Evolutionary conservation across 2,329 filamentous ascomycete genomes (phyloP), one percentile per base, ranked within the genome.

Genomic region (Cercospora canescens): DNA sequence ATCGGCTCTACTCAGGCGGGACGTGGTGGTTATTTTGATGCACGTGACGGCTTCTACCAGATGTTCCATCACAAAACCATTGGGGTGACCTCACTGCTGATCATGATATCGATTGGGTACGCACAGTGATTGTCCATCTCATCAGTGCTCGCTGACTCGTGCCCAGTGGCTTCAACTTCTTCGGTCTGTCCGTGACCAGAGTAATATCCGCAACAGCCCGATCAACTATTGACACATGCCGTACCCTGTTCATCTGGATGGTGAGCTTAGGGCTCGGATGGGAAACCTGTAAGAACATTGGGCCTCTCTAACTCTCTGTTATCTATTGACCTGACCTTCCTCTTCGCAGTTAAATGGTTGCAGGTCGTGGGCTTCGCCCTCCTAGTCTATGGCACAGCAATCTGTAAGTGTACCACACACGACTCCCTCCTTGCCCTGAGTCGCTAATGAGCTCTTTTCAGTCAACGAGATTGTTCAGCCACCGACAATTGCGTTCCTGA

Each of bases 71-170:
- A 94, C 79, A 86, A 82, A 60, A 81, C 86, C 16, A 89, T 99
- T 67, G 87, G 89, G 32, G 73, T 94, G 3, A 92, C 92, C 24
- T 96, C 93, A 70, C 62, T 98, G 7, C 79, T 96, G 65, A 98
- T 98, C 77, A 99, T 99, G 95, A 86, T 99, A 71, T 96, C 93
- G 75, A 99, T 99, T 74, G 94, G 94, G 91, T 96, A 87, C 77
- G 88, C 57, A 9, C 21, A 35, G 2, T 48, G 45, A 24, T 18
- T n/a, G n/a, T 35, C 7, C n/a, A 30, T 8, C 32, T 48, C 58
- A 35, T 24, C 21, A 35, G 62, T n/a, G 56, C 35, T 67, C 24
- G 34, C 69, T 71, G 41, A 73, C 63, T 34, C 32, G 26, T 30
- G 45, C 34, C 34, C 69, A 96, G 93, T 69, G 94, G 94, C 62